Percentiles rank a stretch among this genome's conserved stretches.
Conservation (phyloP, 306 rosid species). For the Urtica urens region DNA sequence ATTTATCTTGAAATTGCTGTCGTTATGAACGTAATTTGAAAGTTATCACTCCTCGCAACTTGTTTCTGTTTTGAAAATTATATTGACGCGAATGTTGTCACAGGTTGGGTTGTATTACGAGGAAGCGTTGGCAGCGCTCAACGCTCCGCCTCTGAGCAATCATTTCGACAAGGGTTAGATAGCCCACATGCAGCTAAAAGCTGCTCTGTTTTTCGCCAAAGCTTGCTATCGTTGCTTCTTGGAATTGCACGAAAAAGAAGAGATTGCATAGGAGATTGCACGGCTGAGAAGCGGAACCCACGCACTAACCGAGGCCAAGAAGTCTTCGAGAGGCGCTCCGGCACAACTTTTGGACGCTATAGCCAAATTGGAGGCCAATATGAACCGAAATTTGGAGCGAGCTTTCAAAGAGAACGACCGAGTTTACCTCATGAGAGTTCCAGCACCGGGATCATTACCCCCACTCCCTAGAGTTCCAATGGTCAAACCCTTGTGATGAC, state of each 20-base stretch:
- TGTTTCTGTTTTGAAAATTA: no score
- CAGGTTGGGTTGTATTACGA: conserved; percentile 92
- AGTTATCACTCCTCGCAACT: no score
- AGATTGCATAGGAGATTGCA: conserved; percentile 90
- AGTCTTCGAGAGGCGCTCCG: conserved; percentile 71
- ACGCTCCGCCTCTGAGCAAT: conserved; percentile 60
- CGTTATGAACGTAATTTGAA: conserved; percentile 10
- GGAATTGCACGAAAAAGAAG: conserved; percentile 90
- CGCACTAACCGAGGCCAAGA: conserved; percentile 58
- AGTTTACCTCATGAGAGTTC: conserved; percentile 95
- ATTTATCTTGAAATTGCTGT: not conserved
- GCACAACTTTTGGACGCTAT: conserved; percentile 77
- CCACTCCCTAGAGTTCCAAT: conserved; percentile 75
- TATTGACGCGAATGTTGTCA: conserved; percentile 18
- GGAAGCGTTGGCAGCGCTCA: conserved; percentile 79
- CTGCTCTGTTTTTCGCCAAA: conserved; percentile 68
- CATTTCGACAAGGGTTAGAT: conserved; percentile 89
- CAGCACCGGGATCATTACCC: conserved; percentile 50
- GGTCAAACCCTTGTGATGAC: conserved; percentile 87
- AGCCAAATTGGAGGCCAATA: conserved; percentile 60
- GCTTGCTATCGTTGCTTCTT: conserved; percentile 76
- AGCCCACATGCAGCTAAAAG: conserved; percentile 79
- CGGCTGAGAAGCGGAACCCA: conserved; percentile 51
- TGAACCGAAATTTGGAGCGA: conserved; percentile 81
- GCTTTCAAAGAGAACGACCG: conserved; percentile 95